Percentiles rank a stretch among this genome's conserved stretches.
phyloP scores from a whole-genome alignment of 1,284 basidiomycete genomes.

The Rhodotorula sp. region DNA sequence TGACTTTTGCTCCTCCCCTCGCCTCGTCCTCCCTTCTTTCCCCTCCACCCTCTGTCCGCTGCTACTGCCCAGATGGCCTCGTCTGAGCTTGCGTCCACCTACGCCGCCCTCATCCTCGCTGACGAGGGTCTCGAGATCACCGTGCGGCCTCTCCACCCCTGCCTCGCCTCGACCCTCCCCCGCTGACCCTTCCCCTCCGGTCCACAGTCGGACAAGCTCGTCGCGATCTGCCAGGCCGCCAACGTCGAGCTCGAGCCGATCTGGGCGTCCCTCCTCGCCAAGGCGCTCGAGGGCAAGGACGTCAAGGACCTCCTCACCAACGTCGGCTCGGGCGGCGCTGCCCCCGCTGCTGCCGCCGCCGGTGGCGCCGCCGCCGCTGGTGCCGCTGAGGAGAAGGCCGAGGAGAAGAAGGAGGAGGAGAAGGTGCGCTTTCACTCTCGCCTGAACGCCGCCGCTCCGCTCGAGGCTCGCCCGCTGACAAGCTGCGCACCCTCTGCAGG shows the following conservation, averaged over 20 bases:
- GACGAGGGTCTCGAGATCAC: conserved; percentile 97
- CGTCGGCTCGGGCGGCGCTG: conserved; percentile 55
- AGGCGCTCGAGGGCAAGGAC: conserved; percentile 97
- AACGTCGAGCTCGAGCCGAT: conserved; percentile 88
- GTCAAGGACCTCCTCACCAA: conserved; percentile 85
- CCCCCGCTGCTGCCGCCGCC: conserved; percentile 64
- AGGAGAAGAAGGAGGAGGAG: conserved; percentile 71
- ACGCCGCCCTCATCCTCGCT: conserved; percentile 93
- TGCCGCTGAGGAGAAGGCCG: conserved; percentile 59
- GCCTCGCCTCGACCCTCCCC: neutral
- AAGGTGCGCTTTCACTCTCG: neutral
- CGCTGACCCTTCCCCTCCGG: neutral
- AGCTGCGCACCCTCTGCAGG: too few relatives aligned
- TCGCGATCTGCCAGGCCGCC: conserved; percentile 78
- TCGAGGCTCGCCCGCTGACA: too few relatives aligned
- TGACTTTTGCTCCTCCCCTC: conserved; percentile 7
- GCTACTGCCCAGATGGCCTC: conserved; percentile 21
- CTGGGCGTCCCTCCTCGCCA: conserved; percentile 95
- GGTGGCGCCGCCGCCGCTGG: conserved; percentile 59
- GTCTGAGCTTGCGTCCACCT: conserved; percentile 42
- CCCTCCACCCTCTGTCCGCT: neutral
- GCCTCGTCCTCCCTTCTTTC: too few relatives aligned
- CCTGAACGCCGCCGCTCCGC: conserved; percentile 16
- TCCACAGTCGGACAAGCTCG: conserved; percentile 85
- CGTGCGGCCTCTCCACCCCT: conserved; percentile 60